Evolutionary conservation across 2,329 filamentous ascomycete species (phyloP).

Genomic region (Phoma sp.): DNA sequence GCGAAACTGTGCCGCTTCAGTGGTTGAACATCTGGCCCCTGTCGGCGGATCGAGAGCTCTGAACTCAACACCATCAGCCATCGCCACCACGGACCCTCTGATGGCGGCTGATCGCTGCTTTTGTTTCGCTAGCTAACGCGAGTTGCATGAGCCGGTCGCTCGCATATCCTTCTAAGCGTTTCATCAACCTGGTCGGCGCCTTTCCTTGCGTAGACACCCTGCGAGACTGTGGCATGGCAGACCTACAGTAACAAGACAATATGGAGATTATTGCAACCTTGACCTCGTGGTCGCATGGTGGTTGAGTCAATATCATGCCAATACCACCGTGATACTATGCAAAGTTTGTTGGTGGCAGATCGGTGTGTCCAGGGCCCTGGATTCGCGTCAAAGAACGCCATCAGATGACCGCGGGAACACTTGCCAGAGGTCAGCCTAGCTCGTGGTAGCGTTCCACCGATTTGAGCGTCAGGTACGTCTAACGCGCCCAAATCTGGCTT

Average conservation of each 20-base stretch:
- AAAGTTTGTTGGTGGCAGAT: conserved; percentile 8
- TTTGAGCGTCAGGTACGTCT: conserved; percentile 14
- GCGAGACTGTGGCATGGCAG: conserved; percentile 3
- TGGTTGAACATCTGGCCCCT: conserved; percentile 2
- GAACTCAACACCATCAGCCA: conserved; percentile 42
- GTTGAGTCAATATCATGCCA: conserved; percentile 2
- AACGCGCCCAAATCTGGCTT: conserved; percentile 7
- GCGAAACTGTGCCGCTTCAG: conserved; percentile 5
- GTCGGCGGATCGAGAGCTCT: conserved; percentile 14
- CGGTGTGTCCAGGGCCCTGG: conserved; percentile 9
- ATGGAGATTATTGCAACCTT: conserved; percentile 7
- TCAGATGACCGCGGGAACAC: conserved; percentile 20
- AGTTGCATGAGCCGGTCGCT: conserved; percentile 28
- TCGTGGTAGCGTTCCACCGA: conserved; percentile 16
- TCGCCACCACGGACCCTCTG: conserved; percentile 30
- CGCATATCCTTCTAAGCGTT: conserved; percentile 14
- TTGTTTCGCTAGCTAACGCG: conserved; percentile 26
- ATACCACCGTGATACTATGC: conserved; percentile 1
- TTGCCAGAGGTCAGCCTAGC: conserved; percentile 14
- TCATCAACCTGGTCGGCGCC: conserved; percentile 11
- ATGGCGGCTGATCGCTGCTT: conserved; percentile 28
- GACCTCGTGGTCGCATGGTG: background rate
- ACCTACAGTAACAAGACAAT: background rate
- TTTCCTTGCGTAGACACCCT: conserved; percentile 9
- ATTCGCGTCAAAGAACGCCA: conserved; percentile 14